These are phyloP conservation scores for Geum urbanum DNA, from an alignment of 306 rosid genomes.

Conservation along the genomic window DNA sequence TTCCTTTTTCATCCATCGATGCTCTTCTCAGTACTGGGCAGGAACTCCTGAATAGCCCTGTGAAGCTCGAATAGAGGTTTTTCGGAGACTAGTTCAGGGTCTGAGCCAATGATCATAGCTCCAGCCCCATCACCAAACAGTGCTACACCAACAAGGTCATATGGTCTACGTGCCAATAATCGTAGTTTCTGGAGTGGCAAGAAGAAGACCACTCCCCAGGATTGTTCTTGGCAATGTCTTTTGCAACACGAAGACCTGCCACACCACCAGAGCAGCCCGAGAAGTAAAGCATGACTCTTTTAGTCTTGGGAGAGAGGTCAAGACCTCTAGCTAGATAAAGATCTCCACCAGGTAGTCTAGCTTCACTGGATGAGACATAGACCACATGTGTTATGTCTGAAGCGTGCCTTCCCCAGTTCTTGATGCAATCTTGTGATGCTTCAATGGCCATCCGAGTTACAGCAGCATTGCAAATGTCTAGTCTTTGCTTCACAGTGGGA, in stretches of 20 bases:
- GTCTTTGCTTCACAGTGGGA: conserved; percentile 69
- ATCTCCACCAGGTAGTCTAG: conserved; percentile 86
- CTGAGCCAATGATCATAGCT: conserved; percentile 72
- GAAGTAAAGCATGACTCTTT: conserved; percentile 65
- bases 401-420: conserved; percentile 68
- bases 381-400: conserved; percentile 80
- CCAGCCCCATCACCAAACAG: conserved; percentile 92
- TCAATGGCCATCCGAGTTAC: conserved; percentile 89
- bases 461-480: conserved; percentile 78
- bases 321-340: conserved; percentile 71
- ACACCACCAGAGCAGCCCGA: conserved; percentile 93
- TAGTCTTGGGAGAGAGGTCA: conserved; percentile 55
- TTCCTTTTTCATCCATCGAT: conserved; percentile 92
- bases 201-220: conserved; percentile 72
- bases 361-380: conserved; percentile 92
- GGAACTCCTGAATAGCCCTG: conserved; percentile 60
- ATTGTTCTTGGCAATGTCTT: conserved; percentile 90
- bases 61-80: conserved; percentile 83
- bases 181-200: conserved; percentile 84
- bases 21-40: conserved; percentile 67
- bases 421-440: conserved; percentile 73
- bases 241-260: conserved; percentile 77
- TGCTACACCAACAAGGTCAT: conserved; percentile 90
- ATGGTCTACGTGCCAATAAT: conserved; percentile 75
- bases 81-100: conserved; percentile 45